Evolutionary conservation across 306 rosid genomes (phyloP).

Genomic region (Clitoria ternatea): DNA sequence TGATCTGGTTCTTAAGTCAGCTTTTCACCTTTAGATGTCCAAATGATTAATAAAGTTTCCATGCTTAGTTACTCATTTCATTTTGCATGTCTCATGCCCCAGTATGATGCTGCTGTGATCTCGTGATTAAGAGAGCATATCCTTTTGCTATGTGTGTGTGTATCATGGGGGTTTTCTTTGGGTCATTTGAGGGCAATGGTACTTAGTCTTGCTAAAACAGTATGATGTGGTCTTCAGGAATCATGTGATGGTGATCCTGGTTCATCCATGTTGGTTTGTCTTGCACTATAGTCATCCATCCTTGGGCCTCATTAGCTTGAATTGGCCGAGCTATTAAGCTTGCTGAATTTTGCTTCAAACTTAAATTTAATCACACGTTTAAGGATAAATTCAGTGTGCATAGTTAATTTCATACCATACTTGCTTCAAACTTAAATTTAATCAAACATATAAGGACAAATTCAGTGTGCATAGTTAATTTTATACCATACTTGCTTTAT

Average conservation of each 20-base stretch:
- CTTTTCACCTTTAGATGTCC: background rate
- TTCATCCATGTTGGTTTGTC: background rate
- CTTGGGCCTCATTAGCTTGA: background rate
- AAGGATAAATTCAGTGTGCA: background rate
- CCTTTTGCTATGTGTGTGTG: background rate
- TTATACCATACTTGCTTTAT: no score
- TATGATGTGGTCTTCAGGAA: background rate
- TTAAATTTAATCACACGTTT: background rate
- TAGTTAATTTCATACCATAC: background rate
- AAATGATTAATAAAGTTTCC: background rate
- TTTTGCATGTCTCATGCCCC: background rate
- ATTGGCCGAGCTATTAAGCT: background rate
- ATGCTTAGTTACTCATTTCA: background rate
- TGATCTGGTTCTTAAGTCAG: background rate
- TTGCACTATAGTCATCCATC: background rate
- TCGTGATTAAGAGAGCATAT: background rate
- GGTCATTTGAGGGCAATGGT: conserved; percentile 6
- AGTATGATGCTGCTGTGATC: background rate
- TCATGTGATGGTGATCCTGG: background rate
- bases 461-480: no score
- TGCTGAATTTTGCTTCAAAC: background rate
- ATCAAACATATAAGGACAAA: no score
- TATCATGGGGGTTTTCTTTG: background rate
- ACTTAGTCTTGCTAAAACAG: background rate
- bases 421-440: no score